A percentile compares a stretch with the other conserved stretches of the same genome.
Evolutionary conservation across 441 rosid genomes (phyloP).

Genomic region (Raphanus hybrid): DNA sequence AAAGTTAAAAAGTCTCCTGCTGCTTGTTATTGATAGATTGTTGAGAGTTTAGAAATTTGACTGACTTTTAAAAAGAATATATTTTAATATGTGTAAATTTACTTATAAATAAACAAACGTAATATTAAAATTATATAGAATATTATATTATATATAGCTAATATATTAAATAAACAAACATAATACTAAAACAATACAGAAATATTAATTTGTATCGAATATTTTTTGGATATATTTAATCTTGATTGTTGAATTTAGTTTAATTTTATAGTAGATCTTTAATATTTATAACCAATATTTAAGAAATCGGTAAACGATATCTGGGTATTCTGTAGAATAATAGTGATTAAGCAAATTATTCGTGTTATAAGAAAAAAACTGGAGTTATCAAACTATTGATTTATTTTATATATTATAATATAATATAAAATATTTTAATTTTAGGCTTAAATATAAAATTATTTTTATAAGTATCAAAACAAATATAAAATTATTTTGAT

Average conservation of each 20-base stretch:
- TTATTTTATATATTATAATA: too few relatives aligned
- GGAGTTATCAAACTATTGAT: too few relatives aligned
- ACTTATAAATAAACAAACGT: too few relatives aligned
- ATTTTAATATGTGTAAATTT: background rate
- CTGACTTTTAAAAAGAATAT: background rate
- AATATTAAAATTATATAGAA: background rate
- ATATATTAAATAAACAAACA: background rate
- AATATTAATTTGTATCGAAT: background rate
- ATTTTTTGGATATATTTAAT: background rate
- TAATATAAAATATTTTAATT: too few relatives aligned
- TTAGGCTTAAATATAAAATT: too few relatives aligned
- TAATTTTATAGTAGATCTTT: background rate
- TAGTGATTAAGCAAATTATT: too few relatives aligned
- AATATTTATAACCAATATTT: background rate
- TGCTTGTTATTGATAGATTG: background rate
- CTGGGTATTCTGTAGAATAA: too few relatives aligned
- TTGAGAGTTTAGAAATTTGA: background rate
- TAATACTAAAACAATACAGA: background rate
- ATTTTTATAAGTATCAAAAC: too few relatives aligned
- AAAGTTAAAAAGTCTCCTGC: background rate
- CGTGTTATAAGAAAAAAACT: too few relatives aligned
- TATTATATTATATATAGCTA: background rate
- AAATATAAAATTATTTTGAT: too few relatives aligned
- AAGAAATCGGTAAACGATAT: too few relatives aligned
- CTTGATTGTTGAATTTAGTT: background rate